phyloP scores from a whole-genome alignment of 495 filamentous ascomycete species.

The Hypoxylon fuscum region DNA sequence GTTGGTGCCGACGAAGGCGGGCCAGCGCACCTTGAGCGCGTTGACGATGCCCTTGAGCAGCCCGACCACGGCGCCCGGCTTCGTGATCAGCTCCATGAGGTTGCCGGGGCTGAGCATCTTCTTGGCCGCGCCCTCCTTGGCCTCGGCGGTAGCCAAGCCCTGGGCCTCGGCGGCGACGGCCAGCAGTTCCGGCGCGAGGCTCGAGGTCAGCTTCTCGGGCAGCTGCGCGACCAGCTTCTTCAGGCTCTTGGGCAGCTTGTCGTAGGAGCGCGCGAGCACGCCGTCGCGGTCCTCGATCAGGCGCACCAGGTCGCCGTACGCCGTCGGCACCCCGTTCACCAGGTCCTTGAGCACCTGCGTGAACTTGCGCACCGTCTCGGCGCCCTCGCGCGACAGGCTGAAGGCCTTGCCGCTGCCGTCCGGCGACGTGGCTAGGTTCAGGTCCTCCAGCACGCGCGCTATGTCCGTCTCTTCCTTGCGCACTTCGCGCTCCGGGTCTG shows the following conservation, averaged over 20 bases:
- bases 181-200: slow-evolving; percentile 80
- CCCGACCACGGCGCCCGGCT: slow-evolving; percentile 81
- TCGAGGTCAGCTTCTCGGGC: slow-evolving; percentile 79
- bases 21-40: slow-evolving; percentile 83
- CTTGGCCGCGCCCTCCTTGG: slow-evolving; percentile 46
- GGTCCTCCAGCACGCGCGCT: slow-evolving; percentile 70
- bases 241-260: slow-evolving; percentile 79
- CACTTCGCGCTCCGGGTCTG: slow-evolving; percentile 53
- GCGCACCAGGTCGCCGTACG: slow-evolving; percentile 85
- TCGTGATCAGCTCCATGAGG: slow-evolving; percentile 82
- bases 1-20: slow-evolving; percentile 84
- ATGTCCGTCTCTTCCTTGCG: slow-evolving; percentile 78
- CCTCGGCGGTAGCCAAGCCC: slow-evolving; percentile 55
- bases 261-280: slow-evolving; percentile 77
- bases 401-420: slow-evolving; percentile 56
- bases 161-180: slow-evolving; percentile 77
- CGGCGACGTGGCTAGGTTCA: slow-evolving; percentile 30
- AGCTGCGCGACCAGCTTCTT: slow-evolving; percentile 87
- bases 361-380: slow-evolving; percentile 83
- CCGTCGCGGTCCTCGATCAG: slow-evolving; percentile 83
- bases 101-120: slow-evolving; percentile 48
- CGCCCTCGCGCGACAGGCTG: slow-evolving; percentile 80
- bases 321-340: slow-evolving; percentile 90
- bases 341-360: slow-evolving; percentile 88
- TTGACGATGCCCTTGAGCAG: slow-evolving; percentile 88